Conservation (phyloP, 495 filamentous ascomycete species). For the Evansstolkia leycettana region DNA sequence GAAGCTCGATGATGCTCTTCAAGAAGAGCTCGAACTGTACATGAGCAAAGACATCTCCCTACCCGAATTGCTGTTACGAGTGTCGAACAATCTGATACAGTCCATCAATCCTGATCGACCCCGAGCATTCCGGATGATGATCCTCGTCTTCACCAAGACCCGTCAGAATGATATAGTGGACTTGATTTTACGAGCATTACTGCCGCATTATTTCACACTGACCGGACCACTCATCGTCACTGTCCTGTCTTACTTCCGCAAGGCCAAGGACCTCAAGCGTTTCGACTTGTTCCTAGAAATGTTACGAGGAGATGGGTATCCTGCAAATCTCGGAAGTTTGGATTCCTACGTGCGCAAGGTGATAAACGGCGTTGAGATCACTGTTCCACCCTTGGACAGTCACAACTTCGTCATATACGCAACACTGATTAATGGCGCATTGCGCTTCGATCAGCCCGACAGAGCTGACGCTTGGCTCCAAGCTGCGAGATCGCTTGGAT, state of each 20-base stretch:
- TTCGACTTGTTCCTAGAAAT: constrained; percentile 32
- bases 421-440: constrained; percentile 21
- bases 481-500: constrained; percentile 22
- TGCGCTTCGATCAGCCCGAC: constrained; percentile 32
- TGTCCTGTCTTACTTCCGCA: constrained; percentile 26
- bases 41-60: constrained; percentile 20
- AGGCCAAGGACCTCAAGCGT: constrained; percentile 29
- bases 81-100: constrained; percentile 23
- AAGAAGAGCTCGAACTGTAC: constrained; percentile 19
- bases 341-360: constrained; percentile 10
- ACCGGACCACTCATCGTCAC: constrained; percentile 24
- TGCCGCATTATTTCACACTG: constrained; percentile 27
- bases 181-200: constrained; percentile 23
- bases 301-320: constrained; percentile 24
- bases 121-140: constrained; percentile 17
- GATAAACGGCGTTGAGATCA: constrained; percentile 27
- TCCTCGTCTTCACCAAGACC: constrained; percentile 25
- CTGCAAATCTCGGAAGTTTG: constrained; percentile 18
- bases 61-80: constrained; percentile 22
- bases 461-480: constrained; percentile 32
- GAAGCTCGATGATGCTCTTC: constrained; percentile 19
- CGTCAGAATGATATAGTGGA: constrained; percentile 32
- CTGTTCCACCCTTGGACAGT: constrained; percentile 22
- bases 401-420: constrained; percentile 24
- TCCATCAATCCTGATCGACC: constrained; percentile 27